Base-by-base conservation (phyloP, 2,329 filamentous ascomycete species). In the Trichoderma simmonsii region DNA sequence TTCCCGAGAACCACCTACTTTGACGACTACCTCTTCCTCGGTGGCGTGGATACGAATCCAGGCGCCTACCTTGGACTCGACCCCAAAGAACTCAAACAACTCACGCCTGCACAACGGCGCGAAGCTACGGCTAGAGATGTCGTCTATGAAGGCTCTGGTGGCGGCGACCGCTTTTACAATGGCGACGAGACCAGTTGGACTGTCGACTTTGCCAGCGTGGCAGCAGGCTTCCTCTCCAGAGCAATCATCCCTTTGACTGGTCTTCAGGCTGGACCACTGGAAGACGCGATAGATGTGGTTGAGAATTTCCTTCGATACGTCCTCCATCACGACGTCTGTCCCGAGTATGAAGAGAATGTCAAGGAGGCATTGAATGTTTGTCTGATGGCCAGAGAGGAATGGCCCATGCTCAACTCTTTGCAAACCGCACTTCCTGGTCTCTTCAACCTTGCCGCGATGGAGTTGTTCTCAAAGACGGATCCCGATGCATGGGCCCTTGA, bases 231-330 rank as follows among this genome's bases (percentile, higher is more conserved):
- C 79, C 82, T 98, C 88, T 95, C 83, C 80, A 84, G 9, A 67
- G 74, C 48, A 3, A 86, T 92, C 6, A 86, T 88, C 0, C 83
- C 83, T 30, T 83, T 88, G 48, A 88, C 88, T 48, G 85, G 88
- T 21, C 88, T 89, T 63, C 86, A 90, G 14, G 84, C 82, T 18
- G 79, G 82, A 0, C 81, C 86, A 14, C 86, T 94, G 73, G 82
- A 86, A n/a, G 68, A 71, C 4, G 90, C 89, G 3, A 89, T 91
- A 24, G 86, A 87, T 39, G 88, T 97, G 0, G 85, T 98, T 54
- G 88, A 89, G 73, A 97, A 96, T 78, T 98, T 98, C 78, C 88
- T 97, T 74, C 93, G 93, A 75, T 99, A 98, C 75, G 85, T 98
- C 0, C 85, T 95, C 11, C 88, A 92, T 73, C 95, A 98, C 78